Percentiles rank a stretch among this genome's conserved stretches.
Evolutionary conservation across 805 yeast species (phyloP).

Genomic region (Lipomyces sp.): DNA sequence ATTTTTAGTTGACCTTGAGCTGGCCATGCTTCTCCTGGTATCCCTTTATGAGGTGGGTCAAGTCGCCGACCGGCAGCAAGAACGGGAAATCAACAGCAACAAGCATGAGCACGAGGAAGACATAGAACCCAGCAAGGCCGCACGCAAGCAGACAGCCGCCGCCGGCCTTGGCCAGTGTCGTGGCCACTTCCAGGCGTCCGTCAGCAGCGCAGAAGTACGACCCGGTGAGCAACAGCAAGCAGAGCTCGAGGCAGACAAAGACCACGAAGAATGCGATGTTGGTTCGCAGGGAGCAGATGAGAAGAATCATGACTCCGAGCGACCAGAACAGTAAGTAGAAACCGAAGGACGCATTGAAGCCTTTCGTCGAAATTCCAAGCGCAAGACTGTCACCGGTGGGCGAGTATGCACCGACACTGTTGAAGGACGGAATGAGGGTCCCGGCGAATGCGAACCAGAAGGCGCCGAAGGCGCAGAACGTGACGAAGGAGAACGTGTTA

Average conservation of each 20-base stretch:
- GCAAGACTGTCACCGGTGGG: constrained; percentile 21
- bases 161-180: constrained; percentile 19
- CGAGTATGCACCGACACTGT: constrained; percentile 26
- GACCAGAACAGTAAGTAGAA: constrained; percentile 26
- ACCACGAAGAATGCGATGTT: constrained; percentile 24
- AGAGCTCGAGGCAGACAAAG: constrained; percentile 16
- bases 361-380: constrained; percentile 14
- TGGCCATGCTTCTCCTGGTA: constrained; percentile 28
- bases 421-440: constrained; percentile 25
- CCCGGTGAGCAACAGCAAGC: constrained; percentile 19
- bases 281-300: constrained; percentile 25
- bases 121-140: constrained; percentile 23
- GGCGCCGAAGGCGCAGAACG: constrained; percentile 25
- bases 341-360: constrained; percentile 23
- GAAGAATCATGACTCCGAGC: constrained; percentile 15
- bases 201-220: constrained; percentile 17
- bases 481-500: constrained; percentile 30
- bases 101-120: constrained; percentile 26
- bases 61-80: constrained; percentile 26
- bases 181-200: constrained; percentile 3
- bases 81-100: constrained; percentile 28
- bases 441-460: constrained; percentile 29
- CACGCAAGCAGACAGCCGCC: constrained; percentile 24
- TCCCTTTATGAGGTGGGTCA: constrained; percentile 21
- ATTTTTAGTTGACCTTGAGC: constrained; percentile 7